Evolutionary conservation across 345 rosid genomes (phyloP).

Genomic region (Psidium friedrichsthalianum): DNA sequence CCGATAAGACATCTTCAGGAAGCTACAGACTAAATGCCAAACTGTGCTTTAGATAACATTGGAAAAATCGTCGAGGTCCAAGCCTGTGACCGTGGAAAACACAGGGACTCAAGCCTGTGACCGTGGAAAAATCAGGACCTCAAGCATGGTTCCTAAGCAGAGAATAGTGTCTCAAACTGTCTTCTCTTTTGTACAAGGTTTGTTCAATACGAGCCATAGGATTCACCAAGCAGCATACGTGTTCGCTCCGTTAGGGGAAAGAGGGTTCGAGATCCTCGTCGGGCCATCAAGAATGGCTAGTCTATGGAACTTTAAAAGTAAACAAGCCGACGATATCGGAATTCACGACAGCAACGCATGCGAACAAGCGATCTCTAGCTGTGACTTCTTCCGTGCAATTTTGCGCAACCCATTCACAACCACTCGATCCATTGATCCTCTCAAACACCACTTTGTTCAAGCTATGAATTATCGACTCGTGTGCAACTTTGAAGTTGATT

Average conservation of each 20-base stretch:
- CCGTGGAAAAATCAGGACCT: not conserved
- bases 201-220: not conserved
- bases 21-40: not conserved
- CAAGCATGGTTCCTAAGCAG: not conserved
- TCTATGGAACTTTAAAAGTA: not conserved
- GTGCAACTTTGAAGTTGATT: not conserved
- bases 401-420: not conserved
- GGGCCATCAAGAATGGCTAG: not conserved
- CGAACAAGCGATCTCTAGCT: not conserved
- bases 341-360: not conserved
- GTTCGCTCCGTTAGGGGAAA: not conserved
- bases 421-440: not conserved
- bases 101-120: not conserved
- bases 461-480: no score
- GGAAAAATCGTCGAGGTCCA: not conserved
- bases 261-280: not conserved
- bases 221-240: not conserved
- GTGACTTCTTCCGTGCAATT: not conserved
- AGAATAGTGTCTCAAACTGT: not conserved
- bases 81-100: not conserved
- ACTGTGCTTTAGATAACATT: not conserved
- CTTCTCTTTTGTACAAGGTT: not conserved
- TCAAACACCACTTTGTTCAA: no score
- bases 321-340: not conserved
- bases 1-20: not conserved